phyloP scores from a whole-genome alignment of 2,329 filamentous ascomycete species.

The Ophiostoma himal-ulmi region DNA sequence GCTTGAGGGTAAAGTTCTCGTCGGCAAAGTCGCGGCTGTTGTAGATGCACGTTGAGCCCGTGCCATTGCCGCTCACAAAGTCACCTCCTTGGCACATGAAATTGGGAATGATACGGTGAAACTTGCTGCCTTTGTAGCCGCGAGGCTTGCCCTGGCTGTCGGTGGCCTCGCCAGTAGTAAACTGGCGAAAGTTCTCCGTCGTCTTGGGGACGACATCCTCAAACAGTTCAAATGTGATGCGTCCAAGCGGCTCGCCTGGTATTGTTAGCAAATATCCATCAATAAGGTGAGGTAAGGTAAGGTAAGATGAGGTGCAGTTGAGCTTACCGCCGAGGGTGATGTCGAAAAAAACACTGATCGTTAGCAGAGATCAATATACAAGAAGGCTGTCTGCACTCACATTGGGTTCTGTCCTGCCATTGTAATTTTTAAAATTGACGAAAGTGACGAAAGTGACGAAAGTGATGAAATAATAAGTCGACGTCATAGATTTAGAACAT shows the following conservation, averaged over 20 bases:
- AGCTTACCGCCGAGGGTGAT: slow-evolving; percentile 61
- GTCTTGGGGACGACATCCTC: slow-evolving; percentile 77
- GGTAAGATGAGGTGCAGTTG: neutral
- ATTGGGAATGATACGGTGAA: slow-evolving; percentile 89
- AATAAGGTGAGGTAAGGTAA: neutral
- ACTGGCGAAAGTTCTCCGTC: slow-evolving; percentile 94
- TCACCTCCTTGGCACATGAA: slow-evolving; percentile 99
- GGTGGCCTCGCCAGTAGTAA: slow-evolving; percentile 91
- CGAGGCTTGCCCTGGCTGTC: slow-evolving; percentile 69
- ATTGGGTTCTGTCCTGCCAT: slow-evolving; percentile 12
- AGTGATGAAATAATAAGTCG: neutral
- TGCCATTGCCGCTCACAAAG: slow-evolving; percentile 84
- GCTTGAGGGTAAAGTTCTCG: slow-evolving; percentile 79
- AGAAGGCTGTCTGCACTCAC: neutral
- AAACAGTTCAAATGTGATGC: slow-evolving; percentile 88
- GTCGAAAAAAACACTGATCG: slow-evolving; percentile 34
- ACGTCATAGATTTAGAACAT: neutral
- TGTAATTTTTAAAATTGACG: neutral
- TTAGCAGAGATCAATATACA: slow-evolving; percentile 6
- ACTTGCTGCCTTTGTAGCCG: slow-evolving; percentile 91
- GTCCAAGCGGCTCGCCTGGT: slow-evolving; percentile 74
- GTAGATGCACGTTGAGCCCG: slow-evolving; percentile 82
- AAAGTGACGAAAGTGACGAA: no score
- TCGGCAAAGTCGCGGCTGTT: slow-evolving; percentile 71
- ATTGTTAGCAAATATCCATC: no score